Percentiles rank a stretch among this genome's conserved stretches.
Evolutionary conservation across 2,329 filamentous ascomycete genomes (phyloP).

Genomic region (Pseudocercospora musae): DNA sequence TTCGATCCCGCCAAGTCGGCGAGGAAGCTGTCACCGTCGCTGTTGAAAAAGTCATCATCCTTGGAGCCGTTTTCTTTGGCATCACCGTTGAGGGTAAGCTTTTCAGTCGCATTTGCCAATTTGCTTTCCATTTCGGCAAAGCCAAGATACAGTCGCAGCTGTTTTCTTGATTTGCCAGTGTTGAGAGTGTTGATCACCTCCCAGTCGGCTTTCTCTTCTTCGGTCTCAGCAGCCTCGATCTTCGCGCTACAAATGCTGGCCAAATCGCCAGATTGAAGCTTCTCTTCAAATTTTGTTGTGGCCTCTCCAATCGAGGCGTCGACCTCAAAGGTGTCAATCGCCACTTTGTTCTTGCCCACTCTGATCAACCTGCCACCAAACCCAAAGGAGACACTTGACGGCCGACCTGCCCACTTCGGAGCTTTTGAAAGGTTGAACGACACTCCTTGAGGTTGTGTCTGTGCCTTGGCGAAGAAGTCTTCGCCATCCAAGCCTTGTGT

Average conservation of each 20-base stretch:
- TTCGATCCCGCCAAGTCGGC: constrained; percentile 82
- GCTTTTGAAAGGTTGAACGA: constrained; percentile 83
- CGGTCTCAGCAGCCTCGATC: constrained; percentile 69
- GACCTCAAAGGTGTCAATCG: constrained; percentile 82
- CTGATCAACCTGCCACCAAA: constrained; percentile 91
- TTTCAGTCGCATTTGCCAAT: constrained; percentile 40
- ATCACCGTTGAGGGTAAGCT: constrained; percentile 54
- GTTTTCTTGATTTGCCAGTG: constrained; percentile 77
- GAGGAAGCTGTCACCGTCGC: constrained; percentile 80
- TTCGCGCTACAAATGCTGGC: constrained; percentile 75
- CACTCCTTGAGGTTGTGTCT: constrained; percentile 83
- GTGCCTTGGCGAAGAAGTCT: constrained; percentile 93
- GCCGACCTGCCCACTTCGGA: constrained; percentile 85
- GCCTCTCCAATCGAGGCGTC: constrained; percentile 81
- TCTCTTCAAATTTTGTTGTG: constrained; percentile 81
- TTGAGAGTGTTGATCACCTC: constrained; percentile 87
- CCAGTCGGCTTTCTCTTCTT: constrained; percentile 96
- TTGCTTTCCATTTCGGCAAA: constrained; percentile 60
- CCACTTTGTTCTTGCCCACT: constrained; percentile 72
- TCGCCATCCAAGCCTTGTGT: constrained; percentile 73
- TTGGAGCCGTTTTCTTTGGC: constrained; percentile 31
- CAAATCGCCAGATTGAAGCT: constrained; percentile 74
- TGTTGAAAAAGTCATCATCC: constrained; percentile 68
- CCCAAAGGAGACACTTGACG: constrained; percentile 83
- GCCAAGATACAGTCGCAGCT: constrained; percentile 86